These are phyloP conservation scores for Mycena kentingensis DNA, from an alignment of 768 basidiomycete species.

Conservation along the genomic window DNA sequence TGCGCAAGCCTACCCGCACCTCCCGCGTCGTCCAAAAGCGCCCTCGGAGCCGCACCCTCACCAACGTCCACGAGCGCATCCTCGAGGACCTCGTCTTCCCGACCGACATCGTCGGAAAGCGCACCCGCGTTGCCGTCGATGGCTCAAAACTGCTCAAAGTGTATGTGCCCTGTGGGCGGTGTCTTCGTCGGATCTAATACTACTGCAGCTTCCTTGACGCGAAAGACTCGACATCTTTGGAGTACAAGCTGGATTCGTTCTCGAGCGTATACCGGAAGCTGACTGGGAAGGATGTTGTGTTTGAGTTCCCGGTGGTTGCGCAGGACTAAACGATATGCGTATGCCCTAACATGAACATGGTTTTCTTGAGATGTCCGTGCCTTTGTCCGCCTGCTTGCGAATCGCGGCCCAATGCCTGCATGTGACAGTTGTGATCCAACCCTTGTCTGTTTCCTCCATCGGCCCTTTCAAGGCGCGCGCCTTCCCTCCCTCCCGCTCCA, in stretches of 20 bases:
- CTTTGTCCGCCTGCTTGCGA: too few species aligned
- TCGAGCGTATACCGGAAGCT: slow-evolving; percentile 93
- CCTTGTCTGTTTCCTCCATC: slow-evolving; percentile 28
- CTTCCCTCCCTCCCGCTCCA: slow-evolving; percentile 34
- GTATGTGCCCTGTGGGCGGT: slow-evolving; percentile 53
- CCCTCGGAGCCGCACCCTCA: slow-evolving; percentile 95
- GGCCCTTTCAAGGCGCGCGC: slow-evolving; percentile 4
- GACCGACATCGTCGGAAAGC: slow-evolving; percentile 98
- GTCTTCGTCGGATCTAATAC: slow-evolving; percentile 17
- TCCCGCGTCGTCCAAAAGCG: slow-evolving; percentile 94
- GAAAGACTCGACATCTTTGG: slow-evolving; percentile 96
- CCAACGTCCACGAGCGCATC: slow-evolving; percentile 96
- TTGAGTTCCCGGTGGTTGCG: slow-evolving; percentile 82
- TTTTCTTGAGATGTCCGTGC: too few species aligned
- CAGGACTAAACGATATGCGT: slow-evolving; percentile 56
- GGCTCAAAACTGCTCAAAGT: slow-evolving; percentile 97
- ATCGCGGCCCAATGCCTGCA: too few species aligned
- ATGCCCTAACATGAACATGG: slow-evolving; percentile 33
- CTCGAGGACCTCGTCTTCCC: slow-evolving; percentile 99
- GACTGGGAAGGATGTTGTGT: slow-evolving; percentile 96
- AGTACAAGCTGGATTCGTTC: slow-evolving; percentile 99
- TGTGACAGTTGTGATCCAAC: neutral
- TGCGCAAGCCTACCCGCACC: slow-evolving; percentile 94
- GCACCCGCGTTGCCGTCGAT: slow-evolving; percentile 90
- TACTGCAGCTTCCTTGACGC: slow-evolving; percentile 86